These are phyloP conservation scores for Glomus cerebriforme DNA, from an alignment of 192 early-diverging fungal genomes.

Conservation along the genomic window DNA sequence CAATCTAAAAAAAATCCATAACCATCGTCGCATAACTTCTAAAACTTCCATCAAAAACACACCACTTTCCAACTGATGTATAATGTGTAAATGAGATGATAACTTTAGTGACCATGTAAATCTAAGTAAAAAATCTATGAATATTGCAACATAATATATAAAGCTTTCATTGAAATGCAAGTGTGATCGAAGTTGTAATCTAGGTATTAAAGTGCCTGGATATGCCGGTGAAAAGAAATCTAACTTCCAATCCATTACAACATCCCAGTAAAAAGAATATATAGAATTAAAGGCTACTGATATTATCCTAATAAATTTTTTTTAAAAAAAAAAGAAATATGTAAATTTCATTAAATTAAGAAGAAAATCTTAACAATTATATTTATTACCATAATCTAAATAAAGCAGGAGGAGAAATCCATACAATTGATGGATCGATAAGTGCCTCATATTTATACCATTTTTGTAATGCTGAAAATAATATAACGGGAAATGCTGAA, in stretches of 20 bases:
- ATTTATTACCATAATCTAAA: slow-evolving; percentile 46
- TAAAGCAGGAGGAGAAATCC: slow-evolving; percentile 33
- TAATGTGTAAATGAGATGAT: slow-evolving; percentile 55
- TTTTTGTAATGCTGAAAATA: slow-evolving; percentile 55
- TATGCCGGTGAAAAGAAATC: slow-evolving; percentile 35
- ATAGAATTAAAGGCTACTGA: slow-evolving; percentile 83
- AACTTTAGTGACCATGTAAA: slow-evolving; percentile 86
- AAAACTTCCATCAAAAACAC: slow-evolving; percentile 78
- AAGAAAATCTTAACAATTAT: slow-evolving; percentile 18
- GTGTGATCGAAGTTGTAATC: slow-evolving; percentile 58
- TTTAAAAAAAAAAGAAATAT: not conserved
- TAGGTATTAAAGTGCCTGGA: slow-evolving; percentile 31
- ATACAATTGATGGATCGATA: slow-evolving; percentile 21
- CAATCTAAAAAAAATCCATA: slow-evolving; percentile 93
- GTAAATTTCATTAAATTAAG: not conserved
- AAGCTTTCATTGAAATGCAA: slow-evolving; percentile 63
- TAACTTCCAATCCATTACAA: slow-evolving; percentile 89
- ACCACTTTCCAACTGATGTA: slow-evolving; percentile 65
- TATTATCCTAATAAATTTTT: slow-evolving; percentile 46
- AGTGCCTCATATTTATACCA: slow-evolving; percentile 37
- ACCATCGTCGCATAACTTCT: slow-evolving; percentile 85
- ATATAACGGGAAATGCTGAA: slow-evolving; percentile 79
- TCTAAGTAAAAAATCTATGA: slow-evolving; percentile 77
- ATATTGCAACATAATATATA: slow-evolving; percentile 81
- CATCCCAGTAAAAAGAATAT: slow-evolving; percentile 96